These are phyloP conservation scores for Serpula lacrymans DNA, from an alignment of 768 basidiomycete genomes.

Conservation along the genomic window DNA sequence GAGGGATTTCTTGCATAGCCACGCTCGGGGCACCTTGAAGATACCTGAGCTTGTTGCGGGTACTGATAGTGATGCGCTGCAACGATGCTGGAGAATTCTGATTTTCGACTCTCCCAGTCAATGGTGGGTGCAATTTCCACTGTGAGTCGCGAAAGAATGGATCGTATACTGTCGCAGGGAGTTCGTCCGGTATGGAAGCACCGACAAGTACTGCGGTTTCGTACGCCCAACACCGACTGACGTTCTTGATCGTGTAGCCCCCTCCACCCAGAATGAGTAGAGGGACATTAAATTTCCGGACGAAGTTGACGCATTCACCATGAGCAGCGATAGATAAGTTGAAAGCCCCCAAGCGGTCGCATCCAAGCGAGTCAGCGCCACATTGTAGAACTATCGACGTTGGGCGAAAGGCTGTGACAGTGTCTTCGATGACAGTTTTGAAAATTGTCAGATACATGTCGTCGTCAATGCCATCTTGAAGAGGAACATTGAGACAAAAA, in stretches of 20 bases:
- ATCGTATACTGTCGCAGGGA: slow-evolving; percentile 89
- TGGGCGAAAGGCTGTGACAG: slow-evolving; percentile 84
- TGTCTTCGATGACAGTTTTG: slow-evolving; percentile 94
- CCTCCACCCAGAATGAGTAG: slow-evolving; percentile 92
- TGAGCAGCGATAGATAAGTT: slow-evolving; percentile 97
- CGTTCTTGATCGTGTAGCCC: slow-evolving; percentile 96
- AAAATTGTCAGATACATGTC: slow-evolving; percentile 95
- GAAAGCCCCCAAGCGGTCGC: slow-evolving; percentile 94
- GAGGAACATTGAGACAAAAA: slow-evolving; percentile 91
- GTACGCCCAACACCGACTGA: slow-evolving; percentile 98
- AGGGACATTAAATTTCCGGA: slow-evolving; percentile 88
- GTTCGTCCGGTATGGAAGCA: slow-evolving; percentile 75
- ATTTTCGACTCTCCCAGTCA: slow-evolving; percentile 91
- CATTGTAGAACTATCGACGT: slow-evolving; percentile 93
- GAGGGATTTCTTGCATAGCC: slow-evolving; percentile 94
- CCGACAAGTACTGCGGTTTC: slow-evolving; percentile 94
- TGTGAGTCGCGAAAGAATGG: slow-evolving; percentile 89
- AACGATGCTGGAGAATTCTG: slow-evolving; percentile 81
- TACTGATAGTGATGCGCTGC: slow-evolving; percentile 82
- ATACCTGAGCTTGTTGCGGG: slow-evolving; percentile 86
- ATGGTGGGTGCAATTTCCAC: slow-evolving; percentile 90
- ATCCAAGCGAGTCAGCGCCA: slow-evolving; percentile 94
- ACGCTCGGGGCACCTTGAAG: slow-evolving; percentile 96
- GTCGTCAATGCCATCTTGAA: slow-evolving; percentile 96
- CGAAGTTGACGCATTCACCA: slow-evolving; percentile 97